Evolutionary conservation across 2,329 filamentous ascomycete genomes (phyloP), one percentile per base, ranked within the genome.

Genomic region (Ustulina deusta): DNA sequence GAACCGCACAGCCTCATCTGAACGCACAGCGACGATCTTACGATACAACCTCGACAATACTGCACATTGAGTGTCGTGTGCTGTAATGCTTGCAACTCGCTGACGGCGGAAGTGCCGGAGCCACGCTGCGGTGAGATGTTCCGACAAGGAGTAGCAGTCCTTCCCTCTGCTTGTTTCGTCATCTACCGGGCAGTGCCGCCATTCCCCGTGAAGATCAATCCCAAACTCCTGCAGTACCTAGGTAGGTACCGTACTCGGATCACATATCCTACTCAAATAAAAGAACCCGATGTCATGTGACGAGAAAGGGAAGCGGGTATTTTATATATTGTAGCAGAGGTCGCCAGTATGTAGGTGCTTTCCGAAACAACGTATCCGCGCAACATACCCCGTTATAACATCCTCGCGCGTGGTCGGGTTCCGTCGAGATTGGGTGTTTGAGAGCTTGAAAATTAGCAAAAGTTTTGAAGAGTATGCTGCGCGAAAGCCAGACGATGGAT

Each of bases 61-160:
- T 48, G n/a, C n/a, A 27, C n/a, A 32, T 44, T n/a, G 34, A 25
- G 22, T 55, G n/a, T n/a, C n/a, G n/a, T n/a, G 32, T 15, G n/a
- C 20, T 55, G 32, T 55, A 34, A 55, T 36, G 6, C 13, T 2
- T 17, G 52, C 20, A 27, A 44, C 27, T 20, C 27, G 29, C 57
- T 54, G 27, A 44, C 29, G 2, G 17, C 56, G 56, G 63, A 34
- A 17, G 56, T 32, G 27, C 40, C 58, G 52, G 63, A 55, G 44
- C 51, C 42, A 62, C 17, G 52, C 44, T 54, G 52, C 46, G 36
- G 64, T 66, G 48, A 46, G 36, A 56, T 63, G 52, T 48, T 32
- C 38, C 40, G 25, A 63, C 32, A 46, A n/a, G n/a, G 34, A 59
- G 46, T 36, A 27, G 42, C 2, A n/a, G 32, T 58, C 29, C 52